phyloP scores from a whole-genome alignment of 2,329 filamentous ascomycete genomes.

The Chaetomiaceae sp. region DNA sequence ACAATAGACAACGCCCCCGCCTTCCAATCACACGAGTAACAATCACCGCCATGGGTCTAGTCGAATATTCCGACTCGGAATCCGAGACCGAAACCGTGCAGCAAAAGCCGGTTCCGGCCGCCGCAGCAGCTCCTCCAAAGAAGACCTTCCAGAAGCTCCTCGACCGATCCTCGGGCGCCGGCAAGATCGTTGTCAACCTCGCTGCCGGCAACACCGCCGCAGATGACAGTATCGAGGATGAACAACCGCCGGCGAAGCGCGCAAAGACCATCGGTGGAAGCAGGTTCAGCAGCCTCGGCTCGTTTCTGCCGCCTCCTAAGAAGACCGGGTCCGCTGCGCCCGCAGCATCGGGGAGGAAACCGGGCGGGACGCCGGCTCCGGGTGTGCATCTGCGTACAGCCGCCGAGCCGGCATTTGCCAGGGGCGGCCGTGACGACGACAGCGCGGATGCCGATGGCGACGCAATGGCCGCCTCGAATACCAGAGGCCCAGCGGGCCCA shows the following conservation, averaged over 20 bases:
- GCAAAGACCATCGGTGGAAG: conserved; percentile 49
- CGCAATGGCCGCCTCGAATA: conserved; percentile 40
- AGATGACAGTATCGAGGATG: conserved; percentile 31
- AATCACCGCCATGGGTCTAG: conserved; percentile 61
- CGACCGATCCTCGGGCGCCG: conserved; percentile 66
- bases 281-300: conserved; percentile 76
- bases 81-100: conserved; percentile 56
- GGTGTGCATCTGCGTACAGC: conserved; percentile 78
- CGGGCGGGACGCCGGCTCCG: conserved; percentile 40
- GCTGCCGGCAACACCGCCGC: conserved; percentile 48
- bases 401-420: conserved; percentile 73
- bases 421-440: conserved; percentile 35
- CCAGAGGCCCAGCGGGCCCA: conserved; percentile 32
- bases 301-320: conserved; percentile 82
- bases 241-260: conserved; percentile 67
- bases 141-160: conserved; percentile 74
- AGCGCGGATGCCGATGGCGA: conserved; percentile 15
- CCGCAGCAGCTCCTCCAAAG: conserved; percentile 42
- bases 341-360: conserved; percentile 30
- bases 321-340: conserved; percentile 34
- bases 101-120: conserved; percentile 22
- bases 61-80: conserved; percentile 72
- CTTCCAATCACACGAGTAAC: not conserved
- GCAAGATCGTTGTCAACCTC: conserved; percentile 77
- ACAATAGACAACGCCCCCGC: too few species aligned